A percentile compares a stretch with the other conserved stretches of the same genome.
phyloP scores from a whole-genome alignment of 306 rosid genomes.

The Purshia tridentata region DNA sequence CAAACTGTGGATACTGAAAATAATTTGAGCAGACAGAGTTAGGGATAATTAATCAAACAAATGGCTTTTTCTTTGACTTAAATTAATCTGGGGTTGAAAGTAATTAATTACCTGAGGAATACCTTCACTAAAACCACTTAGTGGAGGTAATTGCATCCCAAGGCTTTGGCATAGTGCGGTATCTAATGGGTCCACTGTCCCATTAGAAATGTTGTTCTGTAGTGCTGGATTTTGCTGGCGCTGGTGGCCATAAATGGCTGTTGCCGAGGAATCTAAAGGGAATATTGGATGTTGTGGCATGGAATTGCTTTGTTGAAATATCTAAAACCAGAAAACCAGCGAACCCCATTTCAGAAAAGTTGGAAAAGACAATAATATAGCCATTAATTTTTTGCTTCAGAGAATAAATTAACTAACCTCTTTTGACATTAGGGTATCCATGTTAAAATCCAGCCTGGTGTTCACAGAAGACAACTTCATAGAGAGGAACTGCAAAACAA shows the following conservation, averaged over 20 bases:
- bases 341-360: conserved; percentile 27
- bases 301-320: conserved; percentile 59
- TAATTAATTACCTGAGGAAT: conserved; percentile 56
- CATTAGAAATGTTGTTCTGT: conserved; percentile 50
- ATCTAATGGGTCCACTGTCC: conserved; percentile 66
- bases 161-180: conserved; percentile 54
- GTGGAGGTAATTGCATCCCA: conserved; percentile 55
- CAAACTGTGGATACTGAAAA: conserved; percentile 62
- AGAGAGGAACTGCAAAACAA: conserved; percentile 67
- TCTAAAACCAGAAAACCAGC: conserved; percentile 40
- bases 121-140: conserved; percentile 38
- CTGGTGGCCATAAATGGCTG: conserved; percentile 62
- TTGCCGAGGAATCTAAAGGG: conserved; percentile 72
- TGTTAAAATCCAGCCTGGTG: conserved; percentile 71
- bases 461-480: conserved; percentile 93
- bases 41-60: not conserved
- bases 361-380: not conserved
- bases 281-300: conserved; percentile 59
- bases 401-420: conserved; percentile 52
- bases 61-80: not conserved
- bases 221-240: conserved; percentile 48
- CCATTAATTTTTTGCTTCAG: conserved; percentile 21
- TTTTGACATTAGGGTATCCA: conserved; percentile 67
- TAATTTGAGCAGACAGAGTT: conserved; percentile 4
- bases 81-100: not conserved